phyloP scores from a whole-genome alignment of 192 early-diverging fungal species.

The Coemansia sp. region DNA sequence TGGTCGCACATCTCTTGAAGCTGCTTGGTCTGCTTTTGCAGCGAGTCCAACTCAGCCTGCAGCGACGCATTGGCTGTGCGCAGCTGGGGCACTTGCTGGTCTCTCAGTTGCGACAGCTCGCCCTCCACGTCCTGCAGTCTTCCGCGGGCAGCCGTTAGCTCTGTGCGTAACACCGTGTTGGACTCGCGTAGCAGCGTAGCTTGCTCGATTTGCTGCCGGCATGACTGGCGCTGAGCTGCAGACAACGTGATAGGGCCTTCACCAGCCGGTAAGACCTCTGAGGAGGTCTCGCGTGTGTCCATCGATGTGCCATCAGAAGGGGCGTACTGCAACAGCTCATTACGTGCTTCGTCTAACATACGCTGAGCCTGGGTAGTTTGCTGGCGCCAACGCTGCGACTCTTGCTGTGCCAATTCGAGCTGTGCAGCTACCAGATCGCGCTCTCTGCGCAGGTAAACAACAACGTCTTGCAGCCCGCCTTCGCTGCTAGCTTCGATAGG shows the following conservation, averaged over 20 bases:
- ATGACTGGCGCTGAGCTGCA: constrained; percentile 57
- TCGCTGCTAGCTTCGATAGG: constrained; percentile 9
- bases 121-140: constrained; percentile 31
- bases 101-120: constrained; percentile 58
- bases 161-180: constrained; percentile 68
- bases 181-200: constrained; percentile 70
- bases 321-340: constrained; percentile 51
- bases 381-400: constrained; percentile 62
- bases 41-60: constrained; percentile 61
- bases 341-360: constrained; percentile 66
- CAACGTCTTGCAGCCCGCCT: constrained; percentile 58
- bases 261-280: constrained; percentile 12
- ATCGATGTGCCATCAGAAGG: constrained; percentile 10
- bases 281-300: not conserved
- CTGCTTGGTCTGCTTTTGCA: constrained; percentile 53
- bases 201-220: constrained; percentile 67
- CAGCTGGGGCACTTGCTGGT: constrained; percentile 56
- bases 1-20: constrained; percentile 63
- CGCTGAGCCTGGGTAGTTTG: constrained; percentile 63
- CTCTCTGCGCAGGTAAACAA: constrained; percentile 68
- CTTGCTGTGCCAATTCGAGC: constrained; percentile 64
- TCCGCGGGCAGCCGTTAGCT: constrained; percentile 41
- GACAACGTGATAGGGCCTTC: constrained; percentile 51
- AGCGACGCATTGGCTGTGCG: constrained; percentile 40
- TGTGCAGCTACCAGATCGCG: constrained; percentile 70